These are phyloP conservation scores for Erigeron philadelphicus DNA, from an alignment of 140 eudicot genomes.

Conservation along the genomic window DNA sequence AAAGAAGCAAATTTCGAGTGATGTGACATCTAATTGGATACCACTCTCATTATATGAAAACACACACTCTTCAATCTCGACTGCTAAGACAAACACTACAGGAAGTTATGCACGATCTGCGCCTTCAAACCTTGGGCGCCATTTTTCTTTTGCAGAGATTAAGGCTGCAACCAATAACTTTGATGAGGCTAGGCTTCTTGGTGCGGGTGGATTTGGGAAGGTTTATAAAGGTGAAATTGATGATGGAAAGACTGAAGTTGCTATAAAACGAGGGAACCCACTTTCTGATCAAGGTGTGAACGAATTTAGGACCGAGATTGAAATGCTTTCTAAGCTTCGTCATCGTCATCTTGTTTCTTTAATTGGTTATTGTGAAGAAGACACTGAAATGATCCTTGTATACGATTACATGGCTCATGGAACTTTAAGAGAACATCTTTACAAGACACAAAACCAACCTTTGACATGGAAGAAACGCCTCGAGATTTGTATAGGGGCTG, in stretches of 20 bases:
- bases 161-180: constrained; percentile 32
- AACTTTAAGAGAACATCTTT: constrained; percentile 40
- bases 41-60: constrained; percentile 26
- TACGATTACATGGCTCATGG: constrained; percentile 46
- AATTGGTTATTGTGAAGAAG: constrained; percentile 39
- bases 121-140: constrained; percentile 25
- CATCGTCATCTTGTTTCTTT: constrained; percentile 43
- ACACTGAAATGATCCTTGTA: constrained; percentile 38
- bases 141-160: constrained; percentile 30
- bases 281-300: constrained; percentile 32
- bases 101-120: constrained; percentile 23
- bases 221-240: constrained; percentile 39
- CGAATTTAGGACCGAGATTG: constrained; percentile 37
- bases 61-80: constrained; percentile 13
- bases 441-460: constrained; percentile 31
- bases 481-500: constrained; percentile 37
- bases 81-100: constrained; percentile 7
- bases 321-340: constrained; percentile 39
- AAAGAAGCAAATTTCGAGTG: constrained; percentile 19
- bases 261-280: constrained; percentile 34
- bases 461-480: constrained; percentile 42
- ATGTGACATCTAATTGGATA: constrained; percentile 29
- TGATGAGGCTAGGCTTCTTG: constrained; percentile 23
- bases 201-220: constrained; percentile 43
- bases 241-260: constrained; percentile 32